Base-by-base conservation (phyloP, 352 stramenopile genomes). In the Blastocystis sp. region DNA sequence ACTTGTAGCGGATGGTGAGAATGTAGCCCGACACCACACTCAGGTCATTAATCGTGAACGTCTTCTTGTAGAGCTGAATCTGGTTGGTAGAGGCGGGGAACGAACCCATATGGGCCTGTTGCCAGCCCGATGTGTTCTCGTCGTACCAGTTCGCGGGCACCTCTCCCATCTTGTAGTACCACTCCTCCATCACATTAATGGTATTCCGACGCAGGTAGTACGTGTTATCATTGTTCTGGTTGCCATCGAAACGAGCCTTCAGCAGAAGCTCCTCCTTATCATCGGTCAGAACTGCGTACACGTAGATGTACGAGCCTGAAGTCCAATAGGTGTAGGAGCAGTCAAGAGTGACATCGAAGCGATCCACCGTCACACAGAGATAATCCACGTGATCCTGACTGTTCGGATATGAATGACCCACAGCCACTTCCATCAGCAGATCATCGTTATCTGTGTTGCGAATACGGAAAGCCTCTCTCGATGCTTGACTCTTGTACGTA, bases 21-120 rank as follows among this genome's bases (percentile, higher is more conserved):
- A 73, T 36, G 21, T 53, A 21, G n/a, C 61, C 61, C 6, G 61
- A 8, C 11, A 16, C 6, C 14, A 0, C 11, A 8, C 18, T 27
- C 6, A 73, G 24, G 38, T 73, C 32, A 0, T 32, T 27, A 27
- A 73, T 16, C 16, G 29, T 54, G 61, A 73, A 73, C 8, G 32
- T 53, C 32, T 73, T 73, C 18, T 51, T 48, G 36, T 73, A 73
- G 16, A 73, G 61, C 32, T 73, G 61, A 46, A 73, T 73, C 16
- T 32, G n/a, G 21, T 73, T 73, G 24, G 61, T 16, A 27, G 61
- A 49, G 16, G 49, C 61, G n/a, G 61, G 61, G 38, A 36, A 73
- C 4, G 32, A 32, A 36, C 61, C 61, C 7, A 49, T 34, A 6
- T 18, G 27, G 29, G 34, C 36, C 21, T 21, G 4, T n/a, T 9